Evolutionary conservation across 768 basidiomycete species (phyloP).

Genomic region (Mycena galericulata): DNA sequence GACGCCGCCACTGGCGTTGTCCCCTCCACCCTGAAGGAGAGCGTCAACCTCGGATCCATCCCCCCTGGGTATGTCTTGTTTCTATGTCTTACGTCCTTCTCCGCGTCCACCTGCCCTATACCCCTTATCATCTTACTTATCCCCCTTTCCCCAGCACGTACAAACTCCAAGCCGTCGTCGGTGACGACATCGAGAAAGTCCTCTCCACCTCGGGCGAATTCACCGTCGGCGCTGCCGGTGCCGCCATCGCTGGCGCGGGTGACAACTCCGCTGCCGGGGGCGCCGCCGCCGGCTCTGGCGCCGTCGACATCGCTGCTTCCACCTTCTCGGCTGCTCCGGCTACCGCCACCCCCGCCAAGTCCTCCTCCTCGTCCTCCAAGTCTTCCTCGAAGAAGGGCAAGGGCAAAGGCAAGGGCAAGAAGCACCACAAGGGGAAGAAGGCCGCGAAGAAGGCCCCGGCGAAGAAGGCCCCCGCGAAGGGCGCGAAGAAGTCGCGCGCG

Average conservation of each 20-base stretch:
- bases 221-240: background rate
- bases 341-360: background rate
- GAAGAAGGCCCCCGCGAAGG: too few species aligned
- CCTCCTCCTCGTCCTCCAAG: background rate
- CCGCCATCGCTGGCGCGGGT: background rate
- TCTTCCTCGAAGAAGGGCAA: background rate
- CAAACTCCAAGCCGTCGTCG: background rate
- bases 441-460: background rate
- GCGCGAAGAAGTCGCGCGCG: too few species aligned
- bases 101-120: too few species aligned
- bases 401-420: background rate
- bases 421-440: too few species aligned
- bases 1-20: constrained; percentile 11
- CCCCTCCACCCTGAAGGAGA: background rate
- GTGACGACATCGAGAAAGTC: background rate
- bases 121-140: background rate
- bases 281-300: background rate
- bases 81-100: background rate
- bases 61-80: constrained; percentile 11
- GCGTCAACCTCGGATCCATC: constrained; percentile 5
- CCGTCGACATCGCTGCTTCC: background rate
- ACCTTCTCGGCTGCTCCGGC: background rate
- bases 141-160: too few species aligned
- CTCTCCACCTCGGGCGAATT: background rate
- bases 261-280: background rate